Evolutionary conservation across 805 yeast species (phyloP).

Genomic region (Yamadazyma olivae): DNA sequence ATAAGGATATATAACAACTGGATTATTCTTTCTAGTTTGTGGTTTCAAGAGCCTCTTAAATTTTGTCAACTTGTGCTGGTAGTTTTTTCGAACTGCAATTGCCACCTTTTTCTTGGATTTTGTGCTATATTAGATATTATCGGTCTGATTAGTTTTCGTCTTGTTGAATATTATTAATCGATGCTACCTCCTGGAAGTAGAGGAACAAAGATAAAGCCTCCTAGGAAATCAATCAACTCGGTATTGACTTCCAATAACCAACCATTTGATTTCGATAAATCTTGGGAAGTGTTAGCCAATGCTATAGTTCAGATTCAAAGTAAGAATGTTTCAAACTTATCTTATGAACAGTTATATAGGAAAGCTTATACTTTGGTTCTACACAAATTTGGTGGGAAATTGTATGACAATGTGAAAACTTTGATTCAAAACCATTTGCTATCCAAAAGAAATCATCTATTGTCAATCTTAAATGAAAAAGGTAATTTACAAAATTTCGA

Average conservation of each 20-base stretch:
- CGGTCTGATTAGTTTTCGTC: no score
- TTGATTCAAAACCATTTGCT: constrained; percentile 48
- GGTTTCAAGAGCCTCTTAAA: no score
- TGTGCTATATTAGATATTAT: no score
- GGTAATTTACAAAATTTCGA: constrained; percentile 5
- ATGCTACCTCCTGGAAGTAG: constrained; percentile 37
- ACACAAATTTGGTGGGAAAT: constrained; percentile 59
- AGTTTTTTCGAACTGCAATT: no score
- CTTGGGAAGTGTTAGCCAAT: constrained; percentile 62
- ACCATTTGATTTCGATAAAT: constrained; percentile 55
- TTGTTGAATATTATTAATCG: no score
- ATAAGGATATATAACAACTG: no score
- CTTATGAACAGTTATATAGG: constrained; percentile 80
- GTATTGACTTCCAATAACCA: constrained; percentile 13
- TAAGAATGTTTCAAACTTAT: constrained; percentile 67
- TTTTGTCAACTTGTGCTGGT: no score
- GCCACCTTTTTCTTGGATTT: no score
- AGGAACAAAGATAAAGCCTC: constrained; percentile 64
- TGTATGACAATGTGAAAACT: constrained; percentile 58
- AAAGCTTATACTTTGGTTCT: constrained; percentile 75
- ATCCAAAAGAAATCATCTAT: constrained; percentile 15
- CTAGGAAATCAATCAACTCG: constrained; percentile 40
- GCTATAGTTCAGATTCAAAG: constrained; percentile 73
- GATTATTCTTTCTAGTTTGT: no score
- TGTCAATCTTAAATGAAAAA: constrained; percentile 13